These are phyloP conservation scores for Fragilariopsis cylindrus DNA, from an alignment of 108 stramenopile species.

Conservation along the genomic window DNA sequence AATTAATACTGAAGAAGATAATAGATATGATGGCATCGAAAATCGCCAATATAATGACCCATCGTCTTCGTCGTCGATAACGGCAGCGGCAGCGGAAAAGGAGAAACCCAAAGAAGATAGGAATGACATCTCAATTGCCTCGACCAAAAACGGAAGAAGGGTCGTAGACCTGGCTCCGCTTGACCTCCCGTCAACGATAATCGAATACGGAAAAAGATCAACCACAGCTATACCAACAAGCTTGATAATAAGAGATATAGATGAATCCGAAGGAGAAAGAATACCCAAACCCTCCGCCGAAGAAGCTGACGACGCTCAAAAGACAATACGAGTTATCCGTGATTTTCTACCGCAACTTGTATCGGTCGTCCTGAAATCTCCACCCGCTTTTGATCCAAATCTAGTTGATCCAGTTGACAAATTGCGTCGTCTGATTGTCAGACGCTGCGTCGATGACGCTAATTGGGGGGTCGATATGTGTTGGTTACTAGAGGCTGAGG, in stretches of 20 bases:
- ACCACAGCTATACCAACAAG: no score
- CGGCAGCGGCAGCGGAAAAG: no score
- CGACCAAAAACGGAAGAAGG: no score
- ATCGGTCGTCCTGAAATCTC: constrained; percentile 78
- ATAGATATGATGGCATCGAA: constrained; percentile 42
- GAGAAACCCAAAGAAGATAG: constrained; percentile 7
- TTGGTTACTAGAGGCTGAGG: constrained; percentile 90
- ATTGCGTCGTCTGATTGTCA: constrained; percentile 60
- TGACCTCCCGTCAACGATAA: no score
- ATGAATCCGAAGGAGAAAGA: no score
- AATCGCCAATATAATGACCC: constrained; percentile 29
- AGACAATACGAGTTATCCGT: constrained; percentile 46
- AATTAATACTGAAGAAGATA: constrained; percentile 2
- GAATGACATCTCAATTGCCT: background rate
- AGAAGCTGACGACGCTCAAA: constrained; percentile 37
- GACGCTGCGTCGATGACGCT: constrained; percentile 68
- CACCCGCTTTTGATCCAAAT: constrained; percentile 56
- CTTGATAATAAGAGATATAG: no score
- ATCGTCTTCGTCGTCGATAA: constrained; percentile 4
- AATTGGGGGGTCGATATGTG: constrained; percentile 85
- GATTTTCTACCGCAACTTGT: constrained; percentile 84
- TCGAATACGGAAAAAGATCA: no score
- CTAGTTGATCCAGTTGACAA: constrained; percentile 72
- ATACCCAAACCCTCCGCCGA: constrained; percentile 9
- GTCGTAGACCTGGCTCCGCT: no score